These are phyloP conservation scores for Eutypa lata DNA, from an alignment of 2,329 filamentous ascomycete species.

Conservation along the genomic window DNA sequence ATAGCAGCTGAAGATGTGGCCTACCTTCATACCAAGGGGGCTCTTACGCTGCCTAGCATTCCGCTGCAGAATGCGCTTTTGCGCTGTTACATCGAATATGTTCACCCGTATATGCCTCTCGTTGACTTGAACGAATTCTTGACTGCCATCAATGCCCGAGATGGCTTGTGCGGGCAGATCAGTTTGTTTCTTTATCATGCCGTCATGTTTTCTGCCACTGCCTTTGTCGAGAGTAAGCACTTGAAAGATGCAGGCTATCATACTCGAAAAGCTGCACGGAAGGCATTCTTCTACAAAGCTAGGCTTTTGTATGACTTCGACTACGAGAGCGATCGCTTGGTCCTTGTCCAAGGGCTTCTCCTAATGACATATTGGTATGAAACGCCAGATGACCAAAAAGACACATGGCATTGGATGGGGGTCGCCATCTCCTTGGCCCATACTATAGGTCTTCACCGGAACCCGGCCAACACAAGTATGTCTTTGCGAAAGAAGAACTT, in stretches of 20 bases:
- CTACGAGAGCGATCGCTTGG: slow-evolving; percentile 85
- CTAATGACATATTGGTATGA: slow-evolving; percentile 98
- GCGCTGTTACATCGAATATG: slow-evolving; percentile 80
- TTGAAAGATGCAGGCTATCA: slow-evolving; percentile 75
- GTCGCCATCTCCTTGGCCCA: slow-evolving; percentile 90
- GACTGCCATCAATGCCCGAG: slow-evolving; percentile 57
- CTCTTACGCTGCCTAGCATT: slow-evolving; percentile 69
- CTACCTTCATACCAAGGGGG: slow-evolving; percentile 81
- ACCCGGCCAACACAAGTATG: slow-evolving; percentile 75
- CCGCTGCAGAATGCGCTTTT: slow-evolving; percentile 77
- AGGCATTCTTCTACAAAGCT: slow-evolving; percentile 84
- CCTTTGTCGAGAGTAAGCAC: slow-evolving; percentile 79
- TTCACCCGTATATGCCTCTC: slow-evolving; percentile 91
- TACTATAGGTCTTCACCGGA: slow-evolving; percentile 88
- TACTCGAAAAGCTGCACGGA: slow-evolving; percentile 76
- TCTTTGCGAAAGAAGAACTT: slow-evolving; percentile 70
- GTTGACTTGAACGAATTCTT: slow-evolving; percentile 66
- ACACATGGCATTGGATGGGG: slow-evolving; percentile 99
- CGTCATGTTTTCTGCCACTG: slow-evolving; percentile 89
- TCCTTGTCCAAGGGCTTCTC: slow-evolving; percentile 82
- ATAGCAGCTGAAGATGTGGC: slow-evolving; percentile 79
- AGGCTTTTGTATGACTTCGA: slow-evolving; percentile 92
- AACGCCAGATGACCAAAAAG: slow-evolving; percentile 93
- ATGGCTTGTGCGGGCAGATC: slow-evolving; percentile 68
- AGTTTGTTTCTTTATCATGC: slow-evolving; percentile 90